Percentiles rank a stretch among this genome's conserved stretches.
Conservation (phyloP, 768 basidiomycete species). For the Suillus placidus region DNA sequence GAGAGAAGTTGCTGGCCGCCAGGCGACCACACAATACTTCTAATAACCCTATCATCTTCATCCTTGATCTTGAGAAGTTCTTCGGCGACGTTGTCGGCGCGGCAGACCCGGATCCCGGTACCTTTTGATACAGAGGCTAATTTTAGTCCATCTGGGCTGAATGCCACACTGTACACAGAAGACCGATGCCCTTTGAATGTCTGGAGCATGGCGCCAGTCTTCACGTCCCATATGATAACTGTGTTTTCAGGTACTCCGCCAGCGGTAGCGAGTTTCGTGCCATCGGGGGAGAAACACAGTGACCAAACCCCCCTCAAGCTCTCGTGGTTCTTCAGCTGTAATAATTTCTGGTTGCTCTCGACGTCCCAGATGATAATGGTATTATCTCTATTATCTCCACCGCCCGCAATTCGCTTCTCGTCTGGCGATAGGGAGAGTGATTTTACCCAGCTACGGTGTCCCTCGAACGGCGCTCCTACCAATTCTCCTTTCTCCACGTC, state of each 20-base stretch:
- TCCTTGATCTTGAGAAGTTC: neutral
- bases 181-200: slow-evolving; percentile 1
- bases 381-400: too few relatives aligned
- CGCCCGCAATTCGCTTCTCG: slow-evolving; percentile 5
- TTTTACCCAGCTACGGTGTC: neutral
- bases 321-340: neutral
- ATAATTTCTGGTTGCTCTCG: slow-evolving; percentile 1
- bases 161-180: neutral
- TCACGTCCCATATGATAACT: slow-evolving; percentile 10
- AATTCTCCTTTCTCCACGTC: neutral
- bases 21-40: neutral
- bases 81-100: neutral
- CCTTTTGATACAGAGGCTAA: slow-evolving; percentile 9
- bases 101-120: neutral
- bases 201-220: neutral
- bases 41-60: too few relatives aligned
- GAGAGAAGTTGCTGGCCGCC: neutral
- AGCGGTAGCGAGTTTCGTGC: slow-evolving; percentile 41
- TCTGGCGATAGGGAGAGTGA: slow-evolving; percentile 13
- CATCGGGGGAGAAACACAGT: slow-evolving; percentile 45
- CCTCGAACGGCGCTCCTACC: slow-evolving; percentile 7
- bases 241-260: too few relatives aligned
- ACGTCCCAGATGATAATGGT: slow-evolving; percentile 20
- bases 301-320: slow-evolving; percentile 27
- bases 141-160: slow-evolving; percentile 11